Conservation (phyloP, 371 early-diverging fungal genomes). For the Batkoa obscura region DNA sequence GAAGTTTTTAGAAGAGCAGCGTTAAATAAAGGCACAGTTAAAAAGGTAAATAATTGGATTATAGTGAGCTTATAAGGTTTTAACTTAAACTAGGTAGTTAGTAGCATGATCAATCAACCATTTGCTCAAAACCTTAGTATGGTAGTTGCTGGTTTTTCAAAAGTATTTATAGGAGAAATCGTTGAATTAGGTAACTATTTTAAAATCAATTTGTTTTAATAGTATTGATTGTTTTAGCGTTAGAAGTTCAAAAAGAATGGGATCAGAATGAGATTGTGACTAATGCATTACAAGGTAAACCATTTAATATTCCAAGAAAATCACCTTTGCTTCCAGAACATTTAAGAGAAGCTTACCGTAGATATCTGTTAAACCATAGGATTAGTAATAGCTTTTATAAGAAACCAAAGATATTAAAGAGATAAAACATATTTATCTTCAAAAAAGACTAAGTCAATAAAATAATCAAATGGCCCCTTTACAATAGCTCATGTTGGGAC, state of each 20-base stretch:
- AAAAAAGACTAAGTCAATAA: no score
- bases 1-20: slow-evolving; percentile 77
- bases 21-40: slow-evolving; percentile 65
- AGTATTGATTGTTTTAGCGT: not conserved
- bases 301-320: slow-evolving; percentile 12
- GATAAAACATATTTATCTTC: no score
- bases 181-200: slow-evolving; percentile 51
- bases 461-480: no score
- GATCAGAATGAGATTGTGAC: not conserved
- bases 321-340: slow-evolving; percentile 63
- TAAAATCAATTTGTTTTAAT: not conserved
- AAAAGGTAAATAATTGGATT: slow-evolving; percentile 31
- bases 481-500: no score
- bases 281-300: not conserved
- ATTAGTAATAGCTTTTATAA: not conserved
- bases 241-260: slow-evolving; percentile 5
- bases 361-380: slow-evolving; percentile 25
- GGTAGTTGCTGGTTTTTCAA: slow-evolving; percentile 83
- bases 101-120: slow-evolving; percentile 60
- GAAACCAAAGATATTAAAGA: no score
- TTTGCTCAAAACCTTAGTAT: slow-evolving; percentile 71
- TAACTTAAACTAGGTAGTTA: slow-evolving; percentile 25
- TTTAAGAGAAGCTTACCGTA: slow-evolving; percentile 74
- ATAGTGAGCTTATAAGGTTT: not conserved
- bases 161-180: slow-evolving; percentile 93